A percentile compares a stretch with the other conserved stretches of the same genome.
These are phyloP conservation scores for Ensete ventricosum DNA, from an alignment of 176 grass and related monocot genomes.

Conservation along the genomic window DNA sequence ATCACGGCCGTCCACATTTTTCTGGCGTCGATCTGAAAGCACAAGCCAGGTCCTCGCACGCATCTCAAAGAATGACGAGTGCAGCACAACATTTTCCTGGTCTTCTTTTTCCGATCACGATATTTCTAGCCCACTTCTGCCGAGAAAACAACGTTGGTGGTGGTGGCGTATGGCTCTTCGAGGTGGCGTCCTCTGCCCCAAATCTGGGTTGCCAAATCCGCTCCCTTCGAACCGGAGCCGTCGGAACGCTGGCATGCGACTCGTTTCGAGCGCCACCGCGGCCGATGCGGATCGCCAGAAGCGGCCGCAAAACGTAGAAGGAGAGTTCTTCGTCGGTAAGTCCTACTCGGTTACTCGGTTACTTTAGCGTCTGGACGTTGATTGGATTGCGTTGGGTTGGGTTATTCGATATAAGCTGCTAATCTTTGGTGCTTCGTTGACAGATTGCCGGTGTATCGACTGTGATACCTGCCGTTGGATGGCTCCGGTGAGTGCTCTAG, in stretches of 20 bases:
- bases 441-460: conserved; percentile 81
- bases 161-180: background rate
- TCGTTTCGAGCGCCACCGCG: background rate
- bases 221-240: background rate
- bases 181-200: background rate
- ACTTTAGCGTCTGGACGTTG: too few relatives aligned
- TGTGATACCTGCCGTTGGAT: conserved; percentile 95
- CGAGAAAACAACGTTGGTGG: too few relatives aligned
- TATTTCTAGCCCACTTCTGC: too few relatives aligned
- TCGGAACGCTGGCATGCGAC: background rate
- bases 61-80: too few relatives aligned
- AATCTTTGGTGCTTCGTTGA: background rate
- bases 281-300: background rate
- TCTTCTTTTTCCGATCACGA: too few relatives aligned
- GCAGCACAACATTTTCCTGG: too few relatives aligned
- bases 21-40: too few relatives aligned
- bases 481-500: conserved; percentile 36
- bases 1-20: too few relatives aligned
- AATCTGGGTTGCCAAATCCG: background rate
- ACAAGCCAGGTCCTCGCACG: too few relatives aligned
- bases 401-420: background rate
- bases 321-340: conserved; percentile 21
- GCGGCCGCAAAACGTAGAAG: conserved; percentile 19
- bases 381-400: background rate
- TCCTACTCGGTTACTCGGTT: background rate